These are phyloP conservation scores for Suillus weaverae DNA, from an alignment of 768 basidiomycete genomes.

Conservation along the genomic window DNA sequence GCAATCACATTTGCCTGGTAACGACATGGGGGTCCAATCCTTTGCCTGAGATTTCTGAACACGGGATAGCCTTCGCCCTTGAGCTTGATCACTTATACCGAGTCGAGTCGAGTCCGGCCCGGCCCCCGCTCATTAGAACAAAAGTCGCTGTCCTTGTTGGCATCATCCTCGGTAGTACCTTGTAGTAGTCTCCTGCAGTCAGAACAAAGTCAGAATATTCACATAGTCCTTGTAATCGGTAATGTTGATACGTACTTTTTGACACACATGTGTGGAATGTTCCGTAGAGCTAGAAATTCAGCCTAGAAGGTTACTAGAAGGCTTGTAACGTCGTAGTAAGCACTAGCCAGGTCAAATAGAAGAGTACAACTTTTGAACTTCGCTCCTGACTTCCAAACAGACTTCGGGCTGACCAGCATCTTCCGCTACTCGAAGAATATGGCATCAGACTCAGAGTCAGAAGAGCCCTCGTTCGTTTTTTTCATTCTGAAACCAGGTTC, in stretches of 20 bases:
- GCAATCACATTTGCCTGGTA: slow-evolving; percentile 4
- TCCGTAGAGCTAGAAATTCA: background rate
- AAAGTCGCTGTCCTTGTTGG: background rate
- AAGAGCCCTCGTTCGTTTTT: slow-evolving; percentile 41
- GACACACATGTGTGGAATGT: background rate
- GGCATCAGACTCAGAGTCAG: slow-evolving; percentile 10
- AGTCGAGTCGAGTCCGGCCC: background rate
- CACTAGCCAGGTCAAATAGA: background rate
- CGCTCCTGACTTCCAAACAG: background rate
- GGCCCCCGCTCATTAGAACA: background rate
- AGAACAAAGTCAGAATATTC: background rate
- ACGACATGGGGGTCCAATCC: background rate
- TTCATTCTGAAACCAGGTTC: slow-evolving; percentile 73
- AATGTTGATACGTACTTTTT: background rate
- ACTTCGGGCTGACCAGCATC: background rate
- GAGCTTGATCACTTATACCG: background rate
- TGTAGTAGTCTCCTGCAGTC: background rate
- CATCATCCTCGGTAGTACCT: background rate
- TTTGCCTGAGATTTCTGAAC: background rate
- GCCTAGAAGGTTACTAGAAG: too few species aligned
- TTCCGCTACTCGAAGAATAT: background rate
- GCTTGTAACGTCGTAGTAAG: too few species aligned
- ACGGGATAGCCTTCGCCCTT: background rate
- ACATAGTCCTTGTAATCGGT: background rate
- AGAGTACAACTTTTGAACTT: background rate